These are phyloP conservation scores for Arachis stenosperma DNA, from an alignment of 306 rosid species.

Conservation along the genomic window DNA sequence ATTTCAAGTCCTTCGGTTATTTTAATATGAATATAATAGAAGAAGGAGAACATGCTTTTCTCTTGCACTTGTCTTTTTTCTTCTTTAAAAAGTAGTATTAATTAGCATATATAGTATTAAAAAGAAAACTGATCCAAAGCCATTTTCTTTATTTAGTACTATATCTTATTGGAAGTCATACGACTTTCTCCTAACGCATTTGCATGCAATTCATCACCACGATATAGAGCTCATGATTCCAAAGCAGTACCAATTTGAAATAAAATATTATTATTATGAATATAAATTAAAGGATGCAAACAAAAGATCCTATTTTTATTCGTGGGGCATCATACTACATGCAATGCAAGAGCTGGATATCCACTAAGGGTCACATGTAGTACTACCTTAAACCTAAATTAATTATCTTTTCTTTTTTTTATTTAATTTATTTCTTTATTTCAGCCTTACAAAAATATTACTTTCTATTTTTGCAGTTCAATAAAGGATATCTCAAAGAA, in stretches of 20 bases:
- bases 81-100: background rate
- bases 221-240: constrained; percentile 39
- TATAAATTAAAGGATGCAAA: constrained; percentile 24
- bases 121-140: background rate
- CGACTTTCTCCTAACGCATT: constrained; percentile 28
- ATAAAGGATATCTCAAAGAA: constrained; percentile 32
- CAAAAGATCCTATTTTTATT: constrained; percentile 47
- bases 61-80: background rate
- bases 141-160: no score
- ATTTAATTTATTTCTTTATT: background rate
- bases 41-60: background rate
- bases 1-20: background rate
- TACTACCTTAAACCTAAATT: constrained; percentile 12
- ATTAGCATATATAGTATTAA: background rate
- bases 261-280: constrained; percentile 13
- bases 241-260: constrained; percentile 45
- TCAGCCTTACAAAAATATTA: constrained; percentile 31
- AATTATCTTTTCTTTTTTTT: constrained; percentile 3
- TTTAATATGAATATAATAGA: background rate
- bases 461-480: constrained; percentile 31
- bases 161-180: background rate
- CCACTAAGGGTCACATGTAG: constrained; percentile 57
- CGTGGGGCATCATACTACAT: constrained; percentile 54
- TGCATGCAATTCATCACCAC: constrained; percentile 34
- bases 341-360: constrained; percentile 55